Evolutionary conservation across 768 basidiomycete genomes (phyloP).

Genomic region (Agrocybe chaxingu): DNA sequence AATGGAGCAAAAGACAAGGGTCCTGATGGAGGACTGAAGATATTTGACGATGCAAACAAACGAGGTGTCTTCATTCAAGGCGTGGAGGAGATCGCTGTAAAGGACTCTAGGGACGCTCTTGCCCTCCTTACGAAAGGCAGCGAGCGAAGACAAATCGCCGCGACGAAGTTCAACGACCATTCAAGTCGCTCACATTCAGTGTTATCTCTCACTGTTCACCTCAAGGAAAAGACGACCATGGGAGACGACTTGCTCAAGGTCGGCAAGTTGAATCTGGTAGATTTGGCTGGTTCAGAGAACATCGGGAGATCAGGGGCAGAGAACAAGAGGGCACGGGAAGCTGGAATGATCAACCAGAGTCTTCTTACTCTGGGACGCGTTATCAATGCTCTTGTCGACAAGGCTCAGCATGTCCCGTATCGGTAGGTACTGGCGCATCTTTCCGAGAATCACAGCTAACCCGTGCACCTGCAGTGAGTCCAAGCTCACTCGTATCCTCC

Average conservation of each 20-base stretch:
- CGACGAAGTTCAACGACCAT: slow-evolving; percentile 97
- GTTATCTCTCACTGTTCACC: slow-evolving; percentile 93
- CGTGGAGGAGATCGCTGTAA: slow-evolving; percentile 84
- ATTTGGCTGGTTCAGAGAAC: slow-evolving; percentile 96
- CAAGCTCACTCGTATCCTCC: slow-evolving; percentile 93
- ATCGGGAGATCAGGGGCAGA: slow-evolving; percentile 95
- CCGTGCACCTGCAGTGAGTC: slow-evolving; percentile 64
- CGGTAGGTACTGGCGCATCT: slow-evolving; percentile 44
- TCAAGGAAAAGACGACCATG: slow-evolving; percentile 72
- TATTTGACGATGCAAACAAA: slow-evolving; percentile 90
- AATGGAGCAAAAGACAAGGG: slow-evolving; percentile 62
- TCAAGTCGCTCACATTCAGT: slow-evolving; percentile 97
- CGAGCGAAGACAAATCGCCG: slow-evolving; percentile 86
- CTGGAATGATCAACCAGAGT: slow-evolving; percentile 98
- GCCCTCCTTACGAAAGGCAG: slow-evolving; percentile 86
- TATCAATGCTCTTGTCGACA: slow-evolving; percentile 94
- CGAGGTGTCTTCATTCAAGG: slow-evolving; percentile 93
- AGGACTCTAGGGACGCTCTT: slow-evolving; percentile 79
- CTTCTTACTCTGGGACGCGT: slow-evolving; percentile 95
- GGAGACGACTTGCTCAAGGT: slow-evolving; percentile 90
- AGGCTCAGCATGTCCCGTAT: slow-evolving; percentile 89
- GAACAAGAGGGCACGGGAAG: slow-evolving; percentile 91
- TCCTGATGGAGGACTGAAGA: slow-evolving; percentile 62
- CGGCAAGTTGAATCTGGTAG: slow-evolving; percentile 96
- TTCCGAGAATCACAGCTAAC: background rate